phyloP scores from a whole-genome alignment of 371 early-diverging fungal species.

The Mucor velutinosus region DNA sequence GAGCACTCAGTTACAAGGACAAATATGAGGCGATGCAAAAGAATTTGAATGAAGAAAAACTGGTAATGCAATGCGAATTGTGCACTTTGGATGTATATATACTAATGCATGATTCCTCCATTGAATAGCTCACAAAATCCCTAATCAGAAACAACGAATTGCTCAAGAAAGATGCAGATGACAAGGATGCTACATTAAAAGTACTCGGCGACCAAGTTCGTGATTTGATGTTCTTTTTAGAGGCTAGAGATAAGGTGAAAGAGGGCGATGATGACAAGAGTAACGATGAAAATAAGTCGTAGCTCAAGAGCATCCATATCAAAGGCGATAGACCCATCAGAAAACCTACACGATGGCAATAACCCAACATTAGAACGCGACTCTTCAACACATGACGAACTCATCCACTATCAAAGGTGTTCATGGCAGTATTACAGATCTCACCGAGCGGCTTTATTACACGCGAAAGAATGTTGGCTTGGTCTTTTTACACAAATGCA shows the following conservation, averaged over 20 bases:
- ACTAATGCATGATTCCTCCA: neutral
- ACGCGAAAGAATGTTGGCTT: too few relatives aligned
- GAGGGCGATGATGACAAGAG: neutral
- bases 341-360: too few relatives aligned
- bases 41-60: conserved; percentile 36
- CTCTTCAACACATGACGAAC: too few relatives aligned
- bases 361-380: too few relatives aligned
- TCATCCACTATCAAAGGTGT: too few relatives aligned
- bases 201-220: conserved; percentile 41
- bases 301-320: too few relatives aligned
- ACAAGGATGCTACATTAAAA: conserved; percentile 26
- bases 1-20: conserved; percentile 16
- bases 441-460: too few relatives aligned
- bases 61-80: conserved; percentile 18
- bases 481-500: too few relatives aligned
- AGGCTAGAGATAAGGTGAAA: conserved; percentile 30
- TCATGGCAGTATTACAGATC: too few relatives aligned
- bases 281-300: too few relatives aligned
- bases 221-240: conserved; percentile 44
- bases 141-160: conserved; percentile 26
- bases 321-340: too few relatives aligned
- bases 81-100: neutral
- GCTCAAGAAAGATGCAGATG: conserved; percentile 24
- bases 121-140: conserved; percentile 25
- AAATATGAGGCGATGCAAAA: conserved; percentile 20